Base-by-base conservation (phyloP, 371 early-diverging fungal species). In the Mucor plumbeus region DNA sequence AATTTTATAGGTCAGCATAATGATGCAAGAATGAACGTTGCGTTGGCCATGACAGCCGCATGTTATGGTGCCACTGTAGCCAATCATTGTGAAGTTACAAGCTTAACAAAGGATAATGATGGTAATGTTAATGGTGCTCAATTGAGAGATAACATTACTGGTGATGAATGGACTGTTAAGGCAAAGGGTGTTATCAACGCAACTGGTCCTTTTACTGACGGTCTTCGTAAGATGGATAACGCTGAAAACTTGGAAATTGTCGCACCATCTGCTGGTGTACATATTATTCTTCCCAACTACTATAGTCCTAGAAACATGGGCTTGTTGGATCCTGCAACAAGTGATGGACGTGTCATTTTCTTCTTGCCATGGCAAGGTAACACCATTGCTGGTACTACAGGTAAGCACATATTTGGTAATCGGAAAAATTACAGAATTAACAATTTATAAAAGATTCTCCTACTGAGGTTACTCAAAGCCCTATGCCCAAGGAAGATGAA, bases 291-390 rank as follows among this genome's bases (percentile, higher is more conserved):
- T 43, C 97, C 97, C 63, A 91, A 90, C 78, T 95, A 97, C 84
- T 99, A 92, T 73, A 90, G 92, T 55, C 98, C 99, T 39, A 87
- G 91, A 57, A 89, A 94, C 78, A 97, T 99, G 97, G 99, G 99
- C 48, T 81, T 99, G 65, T 74, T 99, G 56, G 98, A 99, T 80
- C 98, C 99, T 13, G 87, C 89, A n/a, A 99, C 99, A 5, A 91
- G 90, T 67, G 99, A 99, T 84, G 97, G 98, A 15, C 92, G 99
- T 74, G 98, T 99, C 38, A 93, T 99, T 63, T 99, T 99, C 90
- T 95, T 99, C 78, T 75, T 99, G 68, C 99, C 99, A 8, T 99
- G 99, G 99, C 93, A 97, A 78, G 97, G 97, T 38, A 93, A 93
- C 78, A 91, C 92, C 36, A 93, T 99, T 74, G 99, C 97, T n/a